Conservation (phyloP, 495 filamentous ascomycete species). For the Cenococcum geophilum region DNA sequence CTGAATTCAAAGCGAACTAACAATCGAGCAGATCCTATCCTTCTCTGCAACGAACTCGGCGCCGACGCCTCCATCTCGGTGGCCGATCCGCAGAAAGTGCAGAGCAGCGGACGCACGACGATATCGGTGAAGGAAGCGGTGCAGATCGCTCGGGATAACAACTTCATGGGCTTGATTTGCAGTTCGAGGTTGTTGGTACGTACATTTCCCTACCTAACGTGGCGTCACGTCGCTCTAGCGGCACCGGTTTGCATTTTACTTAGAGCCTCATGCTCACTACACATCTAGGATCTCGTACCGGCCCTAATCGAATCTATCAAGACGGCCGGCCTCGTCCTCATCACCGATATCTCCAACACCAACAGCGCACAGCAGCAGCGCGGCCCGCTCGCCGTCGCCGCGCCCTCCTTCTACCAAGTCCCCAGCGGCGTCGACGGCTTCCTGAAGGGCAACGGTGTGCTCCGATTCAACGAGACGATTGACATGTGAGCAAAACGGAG, state of each 20-base stretch:
- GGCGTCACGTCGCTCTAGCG: no score
- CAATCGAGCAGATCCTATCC: slow-evolving; percentile 65
- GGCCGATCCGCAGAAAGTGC: slow-evolving; percentile 40
- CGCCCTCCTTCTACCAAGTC: slow-evolving; percentile 42
- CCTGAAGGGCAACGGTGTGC: slow-evolving; percentile 74
- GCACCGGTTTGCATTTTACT: neutral
- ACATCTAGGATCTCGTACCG: slow-evolving; percentile 74
- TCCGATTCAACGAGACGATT: slow-evolving; percentile 89
- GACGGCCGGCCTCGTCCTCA: slow-evolving; percentile 82
- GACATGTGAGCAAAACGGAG: slow-evolving; percentile 60
- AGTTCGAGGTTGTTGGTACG: slow-evolving; percentile 76
- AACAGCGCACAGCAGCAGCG: neutral
- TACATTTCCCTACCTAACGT: slow-evolving; percentile 17
- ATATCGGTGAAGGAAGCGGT: slow-evolving; percentile 93
- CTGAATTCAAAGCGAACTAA: neutral
- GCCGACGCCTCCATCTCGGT: slow-evolving; percentile 33
- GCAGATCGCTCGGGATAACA: slow-evolving; percentile 87
- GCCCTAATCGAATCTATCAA: slow-evolving; percentile 90
- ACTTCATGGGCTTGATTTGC: slow-evolving; percentile 96
- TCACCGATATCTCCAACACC: slow-evolving; percentile 69
- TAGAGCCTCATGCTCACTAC: slow-evolving; percentile 26
- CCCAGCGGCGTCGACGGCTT: slow-evolving; percentile 76
- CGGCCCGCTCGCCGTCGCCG: slow-evolving; percentile 43
- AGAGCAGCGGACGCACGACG: slow-evolving; percentile 61
- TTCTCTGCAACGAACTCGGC: slow-evolving; percentile 89